Evolutionary conservation across 2,329 filamentous ascomycete species (phyloP), one percentile per base, ranked within the genome.

Genomic region (Pseudogymnoascus sp.): DNA sequence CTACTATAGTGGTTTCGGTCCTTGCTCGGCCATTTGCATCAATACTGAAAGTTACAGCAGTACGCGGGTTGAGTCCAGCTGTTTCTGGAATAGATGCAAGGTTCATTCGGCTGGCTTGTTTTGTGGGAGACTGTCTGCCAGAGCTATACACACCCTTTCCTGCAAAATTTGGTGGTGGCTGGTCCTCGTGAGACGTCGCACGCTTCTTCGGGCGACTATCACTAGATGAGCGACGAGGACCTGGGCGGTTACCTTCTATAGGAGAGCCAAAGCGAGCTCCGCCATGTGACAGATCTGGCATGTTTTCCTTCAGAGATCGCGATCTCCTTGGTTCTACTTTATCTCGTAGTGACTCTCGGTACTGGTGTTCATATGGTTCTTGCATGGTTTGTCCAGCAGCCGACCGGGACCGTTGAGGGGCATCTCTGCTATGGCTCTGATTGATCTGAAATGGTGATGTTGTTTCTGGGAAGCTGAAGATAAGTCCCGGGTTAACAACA

Each of bases 31-130:
- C 85, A 61, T 81, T 80, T n/a, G 82, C 78, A 68, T 87, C 85
- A 65, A 88, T 86, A 14, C 80, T 85, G 65, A 88, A 85, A 68
- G 82, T 84, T 6, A 88, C 83, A 43, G 84, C 81, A 0, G 83
- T 81, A 41, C 82, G 78, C 4, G 59, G 59, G 38, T 60, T 60
- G 4, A 60, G 38, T 8, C 59, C 38, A 31, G 76, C 71, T 10
- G 78, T 73, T 70, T 88, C 85, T 0, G 84, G 84, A 31, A 88
- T 87, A 1, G 84, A 84, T 22, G 80, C 79, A 40, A 87, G 75
- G 2, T 78, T 82, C 2, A 79, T 79, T 0, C 81, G 75, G 56
- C 71, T 73, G 4, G 75, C 72, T 26, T 79, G 70, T 68, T 84
- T 86, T 37, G 80, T 73, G 0, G 84, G 83, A 4, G 84, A 85